Evolutionary conservation across 257 asterid species (phyloP).

Genomic region (Capsicum pubescens): DNA sequence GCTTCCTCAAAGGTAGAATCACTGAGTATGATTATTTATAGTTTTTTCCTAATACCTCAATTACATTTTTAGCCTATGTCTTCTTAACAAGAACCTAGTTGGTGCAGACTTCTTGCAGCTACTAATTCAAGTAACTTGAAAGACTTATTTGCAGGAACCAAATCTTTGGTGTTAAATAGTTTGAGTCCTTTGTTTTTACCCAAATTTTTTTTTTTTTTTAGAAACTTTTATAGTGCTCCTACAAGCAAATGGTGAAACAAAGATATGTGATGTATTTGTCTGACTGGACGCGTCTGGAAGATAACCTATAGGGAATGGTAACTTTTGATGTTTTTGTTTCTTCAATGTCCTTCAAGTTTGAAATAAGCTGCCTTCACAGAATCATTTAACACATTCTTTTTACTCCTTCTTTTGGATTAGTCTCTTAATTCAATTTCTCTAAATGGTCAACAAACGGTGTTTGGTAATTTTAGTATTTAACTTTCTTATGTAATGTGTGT

Average conservation of each 20-base stretch:
- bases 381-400: not conserved
- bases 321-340: not conserved
- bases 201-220: too few species aligned
- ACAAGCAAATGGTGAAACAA: not conserved
- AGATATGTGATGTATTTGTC: not conserved
- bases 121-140: not conserved
- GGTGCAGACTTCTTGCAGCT: not conserved
- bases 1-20: slow-evolving; percentile 77
- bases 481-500: not conserved
- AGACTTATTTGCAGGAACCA: not conserved
- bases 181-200: not conserved
- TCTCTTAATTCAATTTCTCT: slow-evolving; percentile 11
- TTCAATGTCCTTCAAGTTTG: not conserved
- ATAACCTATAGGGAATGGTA: not conserved
- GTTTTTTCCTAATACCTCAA: not conserved
- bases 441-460: not conserved
- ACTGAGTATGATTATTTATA: not conserved
- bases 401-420: not conserved
- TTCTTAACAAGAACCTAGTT: slow-evolving; percentile 1
- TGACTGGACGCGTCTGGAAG: not conserved
- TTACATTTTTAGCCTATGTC: not conserved
- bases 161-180: slow-evolving; percentile 18
- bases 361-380: not conserved
- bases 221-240: not conserved
- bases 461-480: not conserved